Evolutionary conservation across 148 eudicot species (phyloP), one percentile per base, ranked within the genome.

Genomic region (Rhododendron mucronatum): DNA sequence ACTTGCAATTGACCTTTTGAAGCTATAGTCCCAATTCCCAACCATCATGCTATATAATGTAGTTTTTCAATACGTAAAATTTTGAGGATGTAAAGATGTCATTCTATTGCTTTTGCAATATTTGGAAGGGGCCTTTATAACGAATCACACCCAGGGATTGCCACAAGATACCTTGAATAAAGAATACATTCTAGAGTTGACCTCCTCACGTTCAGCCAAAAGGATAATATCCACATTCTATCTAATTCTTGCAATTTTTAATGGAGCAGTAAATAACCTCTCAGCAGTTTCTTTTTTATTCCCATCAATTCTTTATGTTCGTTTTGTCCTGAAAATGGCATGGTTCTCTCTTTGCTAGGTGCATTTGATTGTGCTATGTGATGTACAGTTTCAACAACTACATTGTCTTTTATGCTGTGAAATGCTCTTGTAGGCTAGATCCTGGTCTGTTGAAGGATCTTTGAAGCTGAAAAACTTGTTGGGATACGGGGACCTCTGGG

Each of bases 401-500:
- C 53, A 39, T 84, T 61, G 13, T 59, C 48, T 63, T 74, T 67
- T 61, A 80, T 84, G 65, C 81, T 83, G 55, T 63, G 41, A 41
- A 39, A 83, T 87, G 84, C 67, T 87, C 88, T 90, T 93, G 87
- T 87, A 97, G 99, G 99, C 93, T 90, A 92, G 95, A 87, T 90
- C 96, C 26, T 93, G 95, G 93, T 91, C 98, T 65, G 88, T 94
- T 48, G 98, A 95, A 90, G 99, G 98, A 83, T 88, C 92, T 69
- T 80, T 93, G 78, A 95, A 93, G 91, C 91, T 95, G 85, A 97
- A 92, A 90, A 97, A 97, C 87, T 77, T 91, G 87, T 85, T 93
- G 88, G 99, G 99, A 47, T 91, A 90, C 86, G 99, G 94, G 84
- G 99, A 97, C 91, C 28, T 93, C 67, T 95, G 96, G 98, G 98